These are phyloP conservation scores for Solidago caesia DNA, from an alignment of 129 eudicot species.

Conservation along the genomic window DNA sequence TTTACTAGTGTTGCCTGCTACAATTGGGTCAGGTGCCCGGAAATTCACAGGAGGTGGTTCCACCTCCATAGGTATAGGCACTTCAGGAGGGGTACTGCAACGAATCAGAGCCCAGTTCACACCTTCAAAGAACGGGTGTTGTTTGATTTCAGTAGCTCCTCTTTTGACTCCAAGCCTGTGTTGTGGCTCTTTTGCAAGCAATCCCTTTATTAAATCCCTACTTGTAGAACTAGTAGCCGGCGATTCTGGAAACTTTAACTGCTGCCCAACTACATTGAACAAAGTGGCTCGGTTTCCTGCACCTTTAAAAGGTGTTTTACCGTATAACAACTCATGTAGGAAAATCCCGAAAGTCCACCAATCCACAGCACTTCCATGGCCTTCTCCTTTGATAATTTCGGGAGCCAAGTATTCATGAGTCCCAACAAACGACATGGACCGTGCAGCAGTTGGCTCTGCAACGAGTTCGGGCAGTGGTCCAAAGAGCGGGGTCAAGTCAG, in stretches of 20 bases:
- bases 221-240: conserved; percentile 63
- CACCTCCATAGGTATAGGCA: conserved; percentile 57
- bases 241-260: conserved; percentile 60
- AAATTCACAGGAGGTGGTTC: conserved; percentile 41
- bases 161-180: conserved; percentile 66
- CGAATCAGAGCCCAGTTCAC: conserved; percentile 82
- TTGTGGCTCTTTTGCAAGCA: conserved; percentile 73
- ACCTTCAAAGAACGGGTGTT: conserved; percentile 76
- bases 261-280: conserved; percentile 77
- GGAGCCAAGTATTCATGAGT: conserved; percentile 83
- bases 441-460: conserved; percentile 79
- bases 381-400: conserved; percentile 75
- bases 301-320: conserved; percentile 78
- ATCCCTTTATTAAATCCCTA: conserved; percentile 58
- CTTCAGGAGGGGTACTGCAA: conserved; percentile 78
- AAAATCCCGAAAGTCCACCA: conserved; percentile 90
- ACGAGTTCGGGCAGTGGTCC: conserved; percentile 60
- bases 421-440: conserved; percentile 89
- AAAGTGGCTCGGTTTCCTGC: conserved; percentile 77
- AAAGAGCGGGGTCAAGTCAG: conserved; percentile 30
- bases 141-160: conserved; percentile 83
- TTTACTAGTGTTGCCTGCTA: conserved; percentile 37
- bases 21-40: conserved; percentile 38
- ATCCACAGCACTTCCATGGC: conserved; percentile 81
- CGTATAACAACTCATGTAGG: conserved; percentile 65